phyloP scores from a whole-genome alignment of 306 rosid species.

The Vicia sativa region DNA sequence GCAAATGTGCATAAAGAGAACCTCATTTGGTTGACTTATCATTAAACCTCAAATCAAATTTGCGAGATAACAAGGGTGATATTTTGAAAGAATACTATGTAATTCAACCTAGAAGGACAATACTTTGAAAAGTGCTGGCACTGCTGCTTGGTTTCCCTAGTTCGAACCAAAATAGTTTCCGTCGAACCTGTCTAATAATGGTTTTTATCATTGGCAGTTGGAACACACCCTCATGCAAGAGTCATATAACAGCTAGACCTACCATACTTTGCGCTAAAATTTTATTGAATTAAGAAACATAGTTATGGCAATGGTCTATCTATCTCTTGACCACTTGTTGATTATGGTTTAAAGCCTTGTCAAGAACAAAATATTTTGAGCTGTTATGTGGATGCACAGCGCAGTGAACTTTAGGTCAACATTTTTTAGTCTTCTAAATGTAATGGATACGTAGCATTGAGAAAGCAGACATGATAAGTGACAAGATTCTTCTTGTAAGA shows the following conservation, averaged over 20 bases:
- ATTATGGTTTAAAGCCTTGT: conserved; percentile 1
- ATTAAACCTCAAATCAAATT: too few species aligned
- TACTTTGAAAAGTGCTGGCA: conserved; percentile 9
- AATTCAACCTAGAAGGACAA: not conserved
- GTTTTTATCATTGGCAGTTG: too few species aligned
- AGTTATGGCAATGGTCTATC: conserved; percentile 7
- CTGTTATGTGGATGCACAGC: not conserved
- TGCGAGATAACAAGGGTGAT: too few species aligned
- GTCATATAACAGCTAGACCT: not conserved
- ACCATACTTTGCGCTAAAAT: not conserved
- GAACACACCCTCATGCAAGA: too few species aligned
- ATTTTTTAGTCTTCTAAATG: too few species aligned
- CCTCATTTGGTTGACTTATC: too few species aligned
- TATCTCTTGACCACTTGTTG: conserved; percentile 1
- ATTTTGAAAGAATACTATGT: conserved; percentile 12
- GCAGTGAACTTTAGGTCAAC: not conserved
- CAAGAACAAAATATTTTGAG: conserved; percentile 18
- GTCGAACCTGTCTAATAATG: too few species aligned
- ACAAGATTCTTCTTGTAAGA: conserved; percentile 20
- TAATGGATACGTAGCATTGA: not conserved
- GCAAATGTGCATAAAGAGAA: not conserved
- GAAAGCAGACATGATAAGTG: conserved; percentile 10
- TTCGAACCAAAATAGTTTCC: not conserved
- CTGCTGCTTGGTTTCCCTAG: conserved; percentile 2
- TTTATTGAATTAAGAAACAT: not conserved